Percentiles rank a stretch among this genome's conserved stretches.
phyloP scores from a whole-genome alignment of 2,329 filamentous ascomycete species.

The Scytalidium lignicola region DNA sequence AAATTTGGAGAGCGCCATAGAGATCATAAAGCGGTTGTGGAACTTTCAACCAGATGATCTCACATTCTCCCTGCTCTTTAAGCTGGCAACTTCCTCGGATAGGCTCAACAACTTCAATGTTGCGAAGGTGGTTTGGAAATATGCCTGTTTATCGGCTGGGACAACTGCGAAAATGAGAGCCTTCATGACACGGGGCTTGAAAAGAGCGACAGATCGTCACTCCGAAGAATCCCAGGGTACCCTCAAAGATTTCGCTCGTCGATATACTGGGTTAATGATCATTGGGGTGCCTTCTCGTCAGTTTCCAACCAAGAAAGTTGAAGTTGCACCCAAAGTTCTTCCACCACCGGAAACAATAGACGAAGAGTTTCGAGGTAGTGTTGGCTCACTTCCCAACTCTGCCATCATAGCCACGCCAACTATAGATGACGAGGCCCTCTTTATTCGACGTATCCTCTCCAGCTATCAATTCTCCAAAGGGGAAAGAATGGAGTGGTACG shows the following conservation, averaged over 20 bases:
- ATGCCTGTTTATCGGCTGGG: slow-evolving; percentile 35
- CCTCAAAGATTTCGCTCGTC: slow-evolving; percentile 2
- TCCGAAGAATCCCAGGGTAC: neutral
- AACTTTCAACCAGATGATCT: slow-evolving; percentile 5
- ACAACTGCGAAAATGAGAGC: slow-evolving; percentile 19
- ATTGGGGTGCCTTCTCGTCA: neutral
- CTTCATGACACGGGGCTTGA: slow-evolving; percentile 2
- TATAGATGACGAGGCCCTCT: neutral
- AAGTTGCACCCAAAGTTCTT: neutral
- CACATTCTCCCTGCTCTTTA: neutral
- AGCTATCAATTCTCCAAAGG: neutral
- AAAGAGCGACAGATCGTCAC: neutral
- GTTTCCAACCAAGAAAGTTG: neutral
- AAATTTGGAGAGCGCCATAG: slow-evolving; percentile 13
- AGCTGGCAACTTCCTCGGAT: neutral
- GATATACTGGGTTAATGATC: slow-evolving; percentile 5
- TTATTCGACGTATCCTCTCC: neutral
- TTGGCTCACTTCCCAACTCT: neutral
- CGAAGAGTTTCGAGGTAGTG: neutral
- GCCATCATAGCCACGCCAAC: neutral
- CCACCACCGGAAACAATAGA: neutral
- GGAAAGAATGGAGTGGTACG: neutral
- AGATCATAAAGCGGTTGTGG: slow-evolving; percentile 9
- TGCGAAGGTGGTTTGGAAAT: slow-evolving; percentile 41
- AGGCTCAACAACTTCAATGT: slow-evolving; percentile 30